Evolutionary conservation across 2,329 filamentous ascomycete species (phyloP).

Genomic region (Botrytis fabae): DNA sequence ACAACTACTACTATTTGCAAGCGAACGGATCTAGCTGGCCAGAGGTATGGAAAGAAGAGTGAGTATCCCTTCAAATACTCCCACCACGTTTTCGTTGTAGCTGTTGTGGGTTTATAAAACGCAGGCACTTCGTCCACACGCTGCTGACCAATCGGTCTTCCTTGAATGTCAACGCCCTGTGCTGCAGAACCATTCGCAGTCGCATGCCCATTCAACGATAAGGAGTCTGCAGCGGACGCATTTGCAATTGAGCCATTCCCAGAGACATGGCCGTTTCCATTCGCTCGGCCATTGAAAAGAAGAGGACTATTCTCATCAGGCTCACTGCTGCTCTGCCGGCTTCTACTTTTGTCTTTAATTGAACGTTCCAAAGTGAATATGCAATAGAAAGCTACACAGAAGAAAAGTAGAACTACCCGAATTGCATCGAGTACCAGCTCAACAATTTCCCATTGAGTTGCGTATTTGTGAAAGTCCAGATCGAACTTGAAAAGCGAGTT

Average conservation of each 20-base stretch:
- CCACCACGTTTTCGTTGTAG: conserved; percentile 90
- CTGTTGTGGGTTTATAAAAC: conserved; percentile 85
- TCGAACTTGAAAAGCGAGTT: conserved; percentile 43
- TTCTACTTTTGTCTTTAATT: conserved; percentile 28
- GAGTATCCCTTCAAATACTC: conserved; percentile 92
- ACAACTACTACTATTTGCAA: conserved; percentile 78
- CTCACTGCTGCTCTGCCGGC: conserved; percentile 23
- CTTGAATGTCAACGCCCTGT: conserved; percentile 52
- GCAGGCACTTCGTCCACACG: conserved; percentile 64
- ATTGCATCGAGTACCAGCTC: conserved; percentile 67
- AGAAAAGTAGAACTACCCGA: conserved; percentile 65
- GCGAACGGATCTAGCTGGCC: conserved; percentile 77
- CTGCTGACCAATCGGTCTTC: conserved; percentile 44
- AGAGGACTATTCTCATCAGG: conserved; percentile 62
- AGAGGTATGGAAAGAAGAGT: conserved; percentile 93
- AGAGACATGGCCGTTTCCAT: conserved; percentile 38
- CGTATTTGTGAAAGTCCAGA: conserved; percentile 46
- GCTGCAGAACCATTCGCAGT: conserved; percentile 23
- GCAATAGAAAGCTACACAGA: conserved; percentile 56
- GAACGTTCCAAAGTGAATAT: conserved; percentile 48
- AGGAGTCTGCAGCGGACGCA: conserved; percentile 23
- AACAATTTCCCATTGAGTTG: conserved; percentile 57
- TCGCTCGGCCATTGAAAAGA: conserved; percentile 48
- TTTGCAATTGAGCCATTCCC: conserved; percentile 45
- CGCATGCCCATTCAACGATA: conserved; percentile 38